phyloP scores from a whole-genome alignment of 805 yeast species.

The Candida quercuum region DNA sequence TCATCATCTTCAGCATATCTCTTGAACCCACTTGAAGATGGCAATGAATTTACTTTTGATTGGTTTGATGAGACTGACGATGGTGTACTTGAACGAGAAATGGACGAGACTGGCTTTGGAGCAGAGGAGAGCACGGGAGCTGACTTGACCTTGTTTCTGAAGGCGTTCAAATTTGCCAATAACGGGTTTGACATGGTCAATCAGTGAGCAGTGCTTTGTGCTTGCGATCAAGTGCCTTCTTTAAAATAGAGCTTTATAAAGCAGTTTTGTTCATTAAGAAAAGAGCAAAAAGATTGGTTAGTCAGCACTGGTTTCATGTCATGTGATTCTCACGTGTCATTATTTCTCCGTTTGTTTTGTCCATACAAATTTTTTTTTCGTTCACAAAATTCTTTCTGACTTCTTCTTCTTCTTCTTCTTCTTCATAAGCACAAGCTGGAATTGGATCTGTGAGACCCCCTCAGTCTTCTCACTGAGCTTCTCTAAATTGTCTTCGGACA shows the following conservation, averaged over 20 bases:
- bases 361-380: no score
- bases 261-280: no score
- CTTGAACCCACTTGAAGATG: conserved; percentile 15
- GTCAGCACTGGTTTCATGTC: no score
- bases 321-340: no score
- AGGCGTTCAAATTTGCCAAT: conserved; percentile 57
- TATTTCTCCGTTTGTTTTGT: no score
- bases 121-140: conserved; percentile 47
- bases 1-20: conserved; percentile 21
- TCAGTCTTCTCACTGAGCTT: neutral
- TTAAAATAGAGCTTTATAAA: no score
- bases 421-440: neutral
- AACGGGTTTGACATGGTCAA: conserved; percentile 36
- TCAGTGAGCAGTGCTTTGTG: no score
- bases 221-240: no score
- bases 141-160: conserved; percentile 53
- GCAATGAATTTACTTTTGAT: conserved; percentile 10
- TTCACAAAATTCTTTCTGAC: no score
- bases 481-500: neutral
- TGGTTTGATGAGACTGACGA: conserved; percentile 5
- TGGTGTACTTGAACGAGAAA: conserved; percentile 1
- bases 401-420: conserved; percentile 1
- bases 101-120: conserved; percentile 21
- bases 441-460: neutral
- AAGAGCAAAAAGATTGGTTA: no score